Evolutionary conservation across 2,329 filamentous ascomycete genomes (phyloP), one percentile per base, ranked within the genome.

Genomic region (Colletotrichum sp.): DNA sequence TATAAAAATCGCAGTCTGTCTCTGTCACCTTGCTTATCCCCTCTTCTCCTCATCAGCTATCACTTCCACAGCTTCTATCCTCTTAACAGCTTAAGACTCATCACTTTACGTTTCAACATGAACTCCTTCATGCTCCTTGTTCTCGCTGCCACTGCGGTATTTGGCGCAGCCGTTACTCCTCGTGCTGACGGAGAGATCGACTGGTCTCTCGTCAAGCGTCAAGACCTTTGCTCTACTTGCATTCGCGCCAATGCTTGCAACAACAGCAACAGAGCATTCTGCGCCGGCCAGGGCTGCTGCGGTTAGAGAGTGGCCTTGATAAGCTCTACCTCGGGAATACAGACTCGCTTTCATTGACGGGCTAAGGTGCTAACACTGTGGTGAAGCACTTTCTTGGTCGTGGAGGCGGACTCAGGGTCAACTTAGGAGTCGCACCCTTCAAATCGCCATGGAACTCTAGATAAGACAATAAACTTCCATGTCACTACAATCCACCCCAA

Each of bases 281-380:
- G n/a, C n/a, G 43, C 43, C 0, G 43, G 43, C 1, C 43, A 51
- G 12, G 43, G 43, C 43, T 51, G 43, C 11, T 51, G 43, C n/a
- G 1, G 1, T 21, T 51, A 21, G 2, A 2, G 6, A 0, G 6
- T 5, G 43, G 8, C 2, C 0, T 13, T 0, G 43, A n/a, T 51
- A 51, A 51, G 43, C 43, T 51, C 0, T 8, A 13, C 13, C 4
- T 51, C 29, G 29, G 8, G 8, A 31, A 31, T 31, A 1, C 6
- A 31, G 29, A 31, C 6, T 31, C 29, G 6, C 6, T 31, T 31
- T 31, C 8, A 31, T 31, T 8, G 29, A 31, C 29, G 29, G 29
- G 8, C 29, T 31, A 31, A 31, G 29, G 29, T 8, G 29, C 29
- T 43, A n/a, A 43, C 18, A n/a, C 1, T 18, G 11, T 43, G 9